Conservation (phyloP, 768 basidiomycete species). For the Collybia sordida region DNA sequence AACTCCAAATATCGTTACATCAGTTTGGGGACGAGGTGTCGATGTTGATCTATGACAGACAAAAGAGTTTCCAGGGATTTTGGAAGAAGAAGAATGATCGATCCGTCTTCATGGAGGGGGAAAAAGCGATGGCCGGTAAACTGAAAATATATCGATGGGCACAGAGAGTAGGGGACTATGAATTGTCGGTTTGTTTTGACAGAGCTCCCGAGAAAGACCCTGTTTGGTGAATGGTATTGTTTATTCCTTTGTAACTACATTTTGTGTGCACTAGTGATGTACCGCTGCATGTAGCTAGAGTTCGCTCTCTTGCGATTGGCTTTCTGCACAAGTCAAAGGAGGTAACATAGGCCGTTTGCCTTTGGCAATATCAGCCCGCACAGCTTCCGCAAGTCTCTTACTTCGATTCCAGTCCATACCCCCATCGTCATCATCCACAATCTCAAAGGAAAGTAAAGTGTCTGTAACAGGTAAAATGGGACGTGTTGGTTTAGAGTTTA, state of each 20-base stretch:
- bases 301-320: constrained; percentile 4
- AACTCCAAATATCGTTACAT: constrained; percentile 30
- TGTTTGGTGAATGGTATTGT: constrained; percentile 13
- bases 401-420: constrained; percentile 38
- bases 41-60: constrained; percentile 40
- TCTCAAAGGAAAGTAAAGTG: constrained; percentile 23
- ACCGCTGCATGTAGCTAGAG: not conserved
- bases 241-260: not conserved
- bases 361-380: constrained; percentile 25
- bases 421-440: constrained; percentile 26
- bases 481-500: not conserved
- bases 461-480: not conserved
- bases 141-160: constrained; percentile 24
- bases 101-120: constrained; percentile 15
- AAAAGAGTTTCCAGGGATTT: constrained; percentile 33
- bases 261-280: not conserved
- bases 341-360: constrained; percentile 31
- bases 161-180: constrained; percentile 17
- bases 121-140: constrained; percentile 12
- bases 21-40: constrained; percentile 5
- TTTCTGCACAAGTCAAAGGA: constrained; percentile 29
- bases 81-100: constrained; percentile 22
- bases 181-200: constrained; percentile 23
- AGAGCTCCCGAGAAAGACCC: constrained; percentile 18
- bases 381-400: constrained; percentile 25